Conservation (phyloP, 225 moss, liverwort and hornwort genomes). For the Bryum argenteum region DNA sequence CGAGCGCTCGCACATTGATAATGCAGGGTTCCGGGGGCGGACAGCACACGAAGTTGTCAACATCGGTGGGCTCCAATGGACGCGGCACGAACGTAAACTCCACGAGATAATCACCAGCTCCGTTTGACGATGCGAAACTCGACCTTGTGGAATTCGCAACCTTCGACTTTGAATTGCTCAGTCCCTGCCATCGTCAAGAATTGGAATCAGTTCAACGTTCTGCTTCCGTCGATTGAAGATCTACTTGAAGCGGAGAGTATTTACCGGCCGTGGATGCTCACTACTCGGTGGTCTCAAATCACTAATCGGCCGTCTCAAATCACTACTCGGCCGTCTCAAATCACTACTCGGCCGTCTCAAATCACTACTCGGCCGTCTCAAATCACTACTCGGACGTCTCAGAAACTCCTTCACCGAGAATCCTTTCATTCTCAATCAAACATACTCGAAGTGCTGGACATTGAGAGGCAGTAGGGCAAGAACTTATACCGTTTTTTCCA, state of each 20-base stretch:
- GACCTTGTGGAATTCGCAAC: slow-evolving; percentile 2
- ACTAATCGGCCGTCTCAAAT: slow-evolving; percentile 12
- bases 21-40: slow-evolving; percentile 64
- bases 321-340: background rate
- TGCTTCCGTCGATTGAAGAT: background rate
- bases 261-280: slow-evolving; percentile 41
- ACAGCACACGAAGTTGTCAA: slow-evolving; percentile 52
- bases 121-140: slow-evolving; percentile 45
- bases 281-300: background rate
- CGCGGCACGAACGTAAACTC: slow-evolving; percentile 46
- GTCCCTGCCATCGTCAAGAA: slow-evolving; percentile 27
- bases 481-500: background rate
- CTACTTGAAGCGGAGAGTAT: slow-evolving; percentile 19
- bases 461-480: too few species aligned
- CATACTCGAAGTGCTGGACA: too few species aligned
- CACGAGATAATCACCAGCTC: slow-evolving; percentile 33
- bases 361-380: slow-evolving; percentile 39
- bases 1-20: slow-evolving; percentile 39
- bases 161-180: background rate
- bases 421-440: slow-evolving; percentile 25
- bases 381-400: slow-evolving; percentile 44
- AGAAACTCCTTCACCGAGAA: slow-evolving; percentile 39
- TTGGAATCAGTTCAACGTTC: background rate
- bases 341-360: slow-evolving; percentile 18
- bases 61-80: slow-evolving; percentile 47